Evolutionary conservation across 2,329 filamentous ascomycete genomes (phyloP).

Genomic region (Xylogone sp.): DNA sequence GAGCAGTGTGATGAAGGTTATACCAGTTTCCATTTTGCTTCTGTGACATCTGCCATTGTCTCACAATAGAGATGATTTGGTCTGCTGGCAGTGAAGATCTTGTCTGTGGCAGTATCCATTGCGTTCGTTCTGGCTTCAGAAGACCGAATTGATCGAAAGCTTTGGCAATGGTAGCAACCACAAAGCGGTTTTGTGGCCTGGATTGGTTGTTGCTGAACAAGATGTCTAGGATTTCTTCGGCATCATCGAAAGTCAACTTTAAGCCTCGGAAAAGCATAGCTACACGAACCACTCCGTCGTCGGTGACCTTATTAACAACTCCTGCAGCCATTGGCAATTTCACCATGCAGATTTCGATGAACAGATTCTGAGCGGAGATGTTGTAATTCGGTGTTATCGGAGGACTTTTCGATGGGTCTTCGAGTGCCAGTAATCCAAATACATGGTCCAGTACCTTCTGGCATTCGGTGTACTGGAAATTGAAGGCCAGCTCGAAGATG

Average conservation of each 20-base stretch:
- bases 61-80: not conserved
- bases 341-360: not conserved
- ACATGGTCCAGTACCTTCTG: not conserved
- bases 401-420: not conserved
- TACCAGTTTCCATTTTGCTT: not conserved
- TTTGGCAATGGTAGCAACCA: not conserved
- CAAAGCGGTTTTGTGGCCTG: not conserved
- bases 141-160: not conserved
- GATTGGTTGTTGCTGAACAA: not conserved
- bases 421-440: not conserved
- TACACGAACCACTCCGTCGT: not conserved
- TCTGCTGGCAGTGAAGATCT: not conserved
- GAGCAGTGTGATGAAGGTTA: not conserved
- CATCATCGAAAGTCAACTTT: not conserved
- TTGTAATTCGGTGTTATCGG: not conserved
- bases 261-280: not conserved
- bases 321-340: not conserved
- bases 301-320: not conserved
- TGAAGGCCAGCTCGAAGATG: not conserved
- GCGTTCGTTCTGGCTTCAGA: not conserved
- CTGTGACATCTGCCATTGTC: not conserved
- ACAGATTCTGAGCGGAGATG: not conserved
- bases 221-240: not conserved
- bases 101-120: not conserved
- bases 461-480: not conserved